phyloP scores from a whole-genome alignment of 192 early-diverging fungal species.

The Podochytrium sp. region DNA sequence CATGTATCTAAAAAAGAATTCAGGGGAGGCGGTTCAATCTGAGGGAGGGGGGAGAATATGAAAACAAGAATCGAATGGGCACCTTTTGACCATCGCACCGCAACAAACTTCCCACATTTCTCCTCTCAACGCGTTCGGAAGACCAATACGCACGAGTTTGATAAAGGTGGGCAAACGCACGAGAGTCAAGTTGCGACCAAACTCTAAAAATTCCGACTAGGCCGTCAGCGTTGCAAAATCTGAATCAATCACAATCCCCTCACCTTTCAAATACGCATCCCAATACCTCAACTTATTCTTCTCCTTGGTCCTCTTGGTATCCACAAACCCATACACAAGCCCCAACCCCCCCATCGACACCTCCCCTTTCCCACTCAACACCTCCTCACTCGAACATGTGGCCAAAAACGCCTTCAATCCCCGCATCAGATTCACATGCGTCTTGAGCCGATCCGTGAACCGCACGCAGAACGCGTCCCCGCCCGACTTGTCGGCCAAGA shows the following conservation, averaged over 20 bases:
- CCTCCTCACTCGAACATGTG: conserved; percentile 82
- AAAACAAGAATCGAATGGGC: background rate
- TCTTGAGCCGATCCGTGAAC: conserved; percentile 72
- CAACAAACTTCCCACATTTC: conserved; percentile 94
- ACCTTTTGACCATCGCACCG: conserved; percentile 83
- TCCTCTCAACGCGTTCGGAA: conserved; percentile 85
- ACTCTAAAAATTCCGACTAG: conserved; percentile 42
- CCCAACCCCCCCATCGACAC: conserved; percentile 66
- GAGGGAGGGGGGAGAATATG: background rate
- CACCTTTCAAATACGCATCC: conserved; percentile 75
- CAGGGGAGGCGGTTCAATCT: too few species aligned
- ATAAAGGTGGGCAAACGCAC: conserved; percentile 81
- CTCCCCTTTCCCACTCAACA: conserved; percentile 63
- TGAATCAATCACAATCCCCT: background rate
- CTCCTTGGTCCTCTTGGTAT: conserved; percentile 70
- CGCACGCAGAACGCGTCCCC: conserved; percentile 84
- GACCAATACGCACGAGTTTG: conserved; percentile 86
- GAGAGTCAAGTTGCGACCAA: conserved; percentile 88
- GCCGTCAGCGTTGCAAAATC: conserved; percentile 1
- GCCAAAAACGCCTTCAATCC: conserved; percentile 75
- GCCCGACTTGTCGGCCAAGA: conserved; percentile 65
- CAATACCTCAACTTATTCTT: conserved; percentile 75
- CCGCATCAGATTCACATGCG: conserved; percentile 77
- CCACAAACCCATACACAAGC: conserved; percentile 73
- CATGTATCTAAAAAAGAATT: conserved; percentile 55